Percentiles rank a stretch among this genome's conserved stretches.
These are phyloP conservation scores for Solanum lycopersicoides DNA, from an alignment of 257 asterid species.

Conservation along the genomic window DNA sequence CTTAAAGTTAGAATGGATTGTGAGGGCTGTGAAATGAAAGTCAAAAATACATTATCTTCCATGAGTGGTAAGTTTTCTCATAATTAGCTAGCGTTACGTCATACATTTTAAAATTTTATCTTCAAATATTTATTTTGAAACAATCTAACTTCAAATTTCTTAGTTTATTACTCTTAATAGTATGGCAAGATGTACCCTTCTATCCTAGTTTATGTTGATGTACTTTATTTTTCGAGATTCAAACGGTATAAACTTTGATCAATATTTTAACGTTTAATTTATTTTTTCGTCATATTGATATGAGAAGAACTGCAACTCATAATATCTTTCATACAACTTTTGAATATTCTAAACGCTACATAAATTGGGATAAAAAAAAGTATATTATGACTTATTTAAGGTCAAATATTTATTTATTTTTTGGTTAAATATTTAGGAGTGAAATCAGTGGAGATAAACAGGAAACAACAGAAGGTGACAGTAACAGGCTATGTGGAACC, in stretches of 20 bases:
- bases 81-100: background rate
- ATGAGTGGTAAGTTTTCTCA: constrained; percentile 35
- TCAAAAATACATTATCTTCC: constrained; percentile 69
- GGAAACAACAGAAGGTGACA: constrained; percentile 77
- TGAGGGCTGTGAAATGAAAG: constrained; percentile 88
- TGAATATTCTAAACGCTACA: background rate
- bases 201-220: background rate
- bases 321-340: background rate
- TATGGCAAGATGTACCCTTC: background rate
- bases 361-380: background rate
- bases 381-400: background rate
- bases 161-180: background rate
- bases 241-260: background rate
- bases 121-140: background rate
- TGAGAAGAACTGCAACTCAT: background rate
- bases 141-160: background rate
- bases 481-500: constrained; percentile 63
- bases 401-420: no score
- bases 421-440: constrained; percentile 35
- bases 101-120: no score
- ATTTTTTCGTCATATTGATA: background rate
- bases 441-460: constrained; percentile 63
- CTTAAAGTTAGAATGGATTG: constrained; percentile 93
- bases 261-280: background rate
- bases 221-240: background rate